Evolutionary conservation across 352 stramenopile genomes (phyloP), one percentile per base, ranked within the genome.

Genomic region (Phytophthora multivora): DNA sequence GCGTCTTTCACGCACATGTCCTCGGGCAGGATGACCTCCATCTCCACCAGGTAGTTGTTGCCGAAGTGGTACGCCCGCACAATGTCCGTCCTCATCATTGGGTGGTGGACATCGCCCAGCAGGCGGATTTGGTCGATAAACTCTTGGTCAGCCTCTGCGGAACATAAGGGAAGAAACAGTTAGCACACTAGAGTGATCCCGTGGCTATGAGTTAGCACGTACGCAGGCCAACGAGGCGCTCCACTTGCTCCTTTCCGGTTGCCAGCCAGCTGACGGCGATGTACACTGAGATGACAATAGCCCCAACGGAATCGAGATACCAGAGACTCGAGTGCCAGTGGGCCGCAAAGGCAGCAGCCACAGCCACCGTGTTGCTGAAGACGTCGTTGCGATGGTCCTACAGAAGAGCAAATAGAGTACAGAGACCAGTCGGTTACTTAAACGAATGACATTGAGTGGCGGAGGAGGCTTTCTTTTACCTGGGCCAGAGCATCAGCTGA

Each of bases 371-470:
- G 58, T 99, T 99, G 67, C 81, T 97, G 19, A 98, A 88, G 39
- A 96, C 93, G 70, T 99, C 97, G 75, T 99, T 99, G 64, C 92
- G 96, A 63, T 99, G 97, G 79, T 99, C 97, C 86, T 98, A 19
- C 40, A 19, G 64, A 60, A n/a, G 11, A 30, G 18, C 25, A 53
- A 18, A 13, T 40, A 25, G 9, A 42, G 38, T 40, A 43, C 43
- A 43, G 8, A 55, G 23, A 55, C 35, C 25, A 23, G 6, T 30
- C 9, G 51, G 47, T 63, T 51, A n/a, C n/a, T n/a, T n/a, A 51
- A 57, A 51, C 36, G 11, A 33, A 33, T 8, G 10, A 1, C 28
- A 62, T 23, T 21, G 31, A 59, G 41, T 35, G 51, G 5, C 12
- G 26, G 26, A 42, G 18, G 30, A 46, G 28, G 35, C n/a, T n/a